A percentile compares a stretch with the other conserved stretches of the same genome.
These are phyloP conservation scores for Ulota crispa DNA, from an alignment of 225 moss, liverwort and hornwort species.

Conservation along the genomic window DNA sequence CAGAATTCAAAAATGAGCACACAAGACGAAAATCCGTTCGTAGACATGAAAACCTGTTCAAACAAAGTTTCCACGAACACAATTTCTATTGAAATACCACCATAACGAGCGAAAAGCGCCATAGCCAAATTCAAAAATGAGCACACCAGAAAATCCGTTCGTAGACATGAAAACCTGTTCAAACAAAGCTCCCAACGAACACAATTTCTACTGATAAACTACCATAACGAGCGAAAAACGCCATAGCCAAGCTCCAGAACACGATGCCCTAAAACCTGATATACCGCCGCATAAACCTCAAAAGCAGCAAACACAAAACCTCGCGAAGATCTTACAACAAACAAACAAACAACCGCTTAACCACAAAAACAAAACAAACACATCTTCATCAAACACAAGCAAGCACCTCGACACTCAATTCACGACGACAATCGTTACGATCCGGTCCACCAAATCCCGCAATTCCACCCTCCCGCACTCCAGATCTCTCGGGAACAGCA, in stretches of 20 bases:
- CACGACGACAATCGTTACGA: constrained; percentile 13
- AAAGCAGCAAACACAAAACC: not conserved
- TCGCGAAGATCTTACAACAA: not conserved
- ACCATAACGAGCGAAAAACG: not conserved
- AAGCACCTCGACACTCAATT: constrained; percentile 10
- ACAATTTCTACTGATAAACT: not conserved
- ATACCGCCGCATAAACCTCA: constrained; percentile 14
- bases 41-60: not conserved
- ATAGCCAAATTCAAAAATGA: not conserved
- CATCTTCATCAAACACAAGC: not conserved
- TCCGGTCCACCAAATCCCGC: not conserved
- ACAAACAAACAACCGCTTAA: not conserved
- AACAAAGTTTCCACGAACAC: not conserved
- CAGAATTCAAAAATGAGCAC: not conserved
- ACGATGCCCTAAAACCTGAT: constrained; percentile 29
- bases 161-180: not conserved
- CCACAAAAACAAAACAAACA: not conserved
- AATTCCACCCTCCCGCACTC: constrained; percentile 2
- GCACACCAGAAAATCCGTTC: not conserved
- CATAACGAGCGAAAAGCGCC: not conserved
- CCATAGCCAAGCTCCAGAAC: not conserved
- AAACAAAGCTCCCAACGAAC: not conserved
- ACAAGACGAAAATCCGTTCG: not conserved
- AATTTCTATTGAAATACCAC: not conserved
- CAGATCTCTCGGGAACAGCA: not conserved